A percentile compares a stretch with the other conserved stretches of the same genome.
phyloP scores from a whole-genome alignment of 2,329 filamentous ascomycete genomes.

The Xylaria sp. region DNA sequence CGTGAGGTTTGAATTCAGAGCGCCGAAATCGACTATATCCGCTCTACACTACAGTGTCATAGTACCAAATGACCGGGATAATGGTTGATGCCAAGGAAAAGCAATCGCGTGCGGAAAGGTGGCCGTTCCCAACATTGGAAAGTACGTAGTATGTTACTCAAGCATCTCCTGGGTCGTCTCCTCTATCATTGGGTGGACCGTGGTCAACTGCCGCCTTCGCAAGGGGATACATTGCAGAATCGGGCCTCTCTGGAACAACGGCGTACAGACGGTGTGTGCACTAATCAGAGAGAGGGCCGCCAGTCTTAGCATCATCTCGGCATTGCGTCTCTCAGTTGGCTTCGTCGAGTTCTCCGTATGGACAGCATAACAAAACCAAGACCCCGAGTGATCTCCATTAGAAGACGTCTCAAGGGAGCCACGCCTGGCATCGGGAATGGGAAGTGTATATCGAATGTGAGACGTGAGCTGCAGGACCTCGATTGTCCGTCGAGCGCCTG shows the following conservation, averaged over 20 bases:
- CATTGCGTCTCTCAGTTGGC: constrained; percentile 38
- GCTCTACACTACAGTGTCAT: not conserved
- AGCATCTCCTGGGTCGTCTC: constrained; percentile 35
- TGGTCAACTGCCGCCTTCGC: constrained; percentile 46
- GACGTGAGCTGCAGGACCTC: constrained; percentile 31
- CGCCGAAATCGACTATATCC: not conserved
- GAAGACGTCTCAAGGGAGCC: constrained; percentile 13
- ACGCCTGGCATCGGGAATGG: constrained; percentile 16
- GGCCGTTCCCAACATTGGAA: constrained; percentile 3
- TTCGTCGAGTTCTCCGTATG: constrained; percentile 39
- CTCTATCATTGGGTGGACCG: constrained; percentile 38
- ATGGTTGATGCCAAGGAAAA: constrained; percentile 43
- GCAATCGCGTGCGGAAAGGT: constrained; percentile 41
- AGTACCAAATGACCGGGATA: constrained; percentile 45
- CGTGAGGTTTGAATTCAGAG: not conserved
- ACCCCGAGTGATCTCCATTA: constrained; percentile 31
- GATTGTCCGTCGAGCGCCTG: constrained; percentile 25
- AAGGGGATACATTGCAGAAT: constrained; percentile 38
- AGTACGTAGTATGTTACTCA: constrained; percentile 32
- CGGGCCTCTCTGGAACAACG: constrained; percentile 37
- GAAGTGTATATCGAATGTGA: constrained; percentile 23
- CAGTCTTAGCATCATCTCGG: constrained; percentile 36
- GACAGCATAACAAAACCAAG: constrained; percentile 41
- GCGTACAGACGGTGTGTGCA: constrained; percentile 27
- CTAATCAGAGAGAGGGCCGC: constrained; percentile 14